phyloP scores from a whole-genome alignment of 371 early-diverging fungal species.

The Aphelidium insulamus region DNA sequence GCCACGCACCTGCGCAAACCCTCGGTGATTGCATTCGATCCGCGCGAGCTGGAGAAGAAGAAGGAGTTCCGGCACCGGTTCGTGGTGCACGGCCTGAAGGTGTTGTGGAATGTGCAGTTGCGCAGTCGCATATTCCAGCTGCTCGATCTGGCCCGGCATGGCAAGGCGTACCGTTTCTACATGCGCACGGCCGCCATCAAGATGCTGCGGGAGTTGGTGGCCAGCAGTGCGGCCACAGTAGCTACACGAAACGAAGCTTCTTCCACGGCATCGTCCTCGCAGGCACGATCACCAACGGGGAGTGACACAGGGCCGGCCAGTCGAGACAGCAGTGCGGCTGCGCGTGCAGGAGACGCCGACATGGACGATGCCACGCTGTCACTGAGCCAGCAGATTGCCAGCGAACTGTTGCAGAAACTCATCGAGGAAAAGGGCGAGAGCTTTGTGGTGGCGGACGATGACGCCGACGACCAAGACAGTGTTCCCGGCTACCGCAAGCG shows the following conservation, averaged over 20 bases:
- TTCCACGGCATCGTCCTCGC: conserved; percentile 3
- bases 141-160: background rate
- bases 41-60: background rate
- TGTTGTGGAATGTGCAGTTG: background rate
- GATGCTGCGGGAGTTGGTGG: conserved; percentile 19
- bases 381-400: conserved; percentile 15
- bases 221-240: conserved; percentile 7
- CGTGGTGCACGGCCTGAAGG: background rate
- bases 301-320: background rate
- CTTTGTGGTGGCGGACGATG: conserved; percentile 24
- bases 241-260: conserved; percentile 8
- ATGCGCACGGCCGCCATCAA: conserved; percentile 20
- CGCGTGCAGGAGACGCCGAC: conserved; percentile 9
- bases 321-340: too few relatives aligned
- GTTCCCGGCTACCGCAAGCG: background rate
- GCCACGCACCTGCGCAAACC: background rate
- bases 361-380: too few relatives aligned
- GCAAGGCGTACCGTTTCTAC: too few relatives aligned
- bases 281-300: conserved; percentile 3
- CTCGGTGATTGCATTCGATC: background rate
- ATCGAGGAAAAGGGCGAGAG: conserved; percentile 20
- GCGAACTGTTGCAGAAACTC: conserved; percentile 25
- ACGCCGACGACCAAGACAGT: conserved; percentile 8
- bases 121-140: background rate
- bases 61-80: background rate